These are phyloP conservation scores for Hypoxylon sp. DNA, from an alignment of 2,329 filamentous ascomycete genomes.

Conservation along the genomic window DNA sequence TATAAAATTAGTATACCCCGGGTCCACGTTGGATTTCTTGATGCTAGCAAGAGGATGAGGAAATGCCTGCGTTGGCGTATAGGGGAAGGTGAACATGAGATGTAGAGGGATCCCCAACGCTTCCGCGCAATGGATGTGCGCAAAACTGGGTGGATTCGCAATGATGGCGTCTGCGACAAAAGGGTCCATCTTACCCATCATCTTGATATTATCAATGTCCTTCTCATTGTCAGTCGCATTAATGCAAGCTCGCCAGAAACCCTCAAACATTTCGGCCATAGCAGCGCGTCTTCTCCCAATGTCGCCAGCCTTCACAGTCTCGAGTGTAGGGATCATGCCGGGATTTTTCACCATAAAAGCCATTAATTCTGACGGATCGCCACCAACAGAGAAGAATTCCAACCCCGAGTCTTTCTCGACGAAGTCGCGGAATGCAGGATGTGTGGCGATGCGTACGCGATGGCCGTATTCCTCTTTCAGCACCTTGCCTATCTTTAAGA, in stretches of 20 bases:
- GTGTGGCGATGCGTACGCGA: constrained; percentile 82
- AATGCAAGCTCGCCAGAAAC: constrained; percentile 85
- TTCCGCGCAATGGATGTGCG: constrained; percentile 85
- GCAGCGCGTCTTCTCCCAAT: constrained; percentile 75
- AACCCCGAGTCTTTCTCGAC: constrained; percentile 79
- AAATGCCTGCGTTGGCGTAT: constrained; percentile 81
- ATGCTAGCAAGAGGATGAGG: constrained; percentile 85
- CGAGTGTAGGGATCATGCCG: constrained; percentile 80
- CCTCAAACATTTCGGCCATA: constrained; percentile 87
- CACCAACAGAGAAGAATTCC: constrained; percentile 86
- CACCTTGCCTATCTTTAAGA: constrained; percentile 80
- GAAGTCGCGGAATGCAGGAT: constrained; percentile 82
- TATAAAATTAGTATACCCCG: constrained; percentile 83
- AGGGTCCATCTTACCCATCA: constrained; percentile 73
- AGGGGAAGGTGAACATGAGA: constrained; percentile 92
- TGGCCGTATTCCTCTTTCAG: constrained; percentile 80
- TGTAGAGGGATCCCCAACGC: constrained; percentile 82
- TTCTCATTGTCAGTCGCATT: constrained; percentile 79
- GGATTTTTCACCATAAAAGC: constrained; percentile 91
- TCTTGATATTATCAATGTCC: constrained; percentile 72
- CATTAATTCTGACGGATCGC: constrained; percentile 86
- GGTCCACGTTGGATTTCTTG: constrained; percentile 79
- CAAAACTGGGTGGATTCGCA: constrained; percentile 84
- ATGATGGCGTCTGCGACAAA: constrained; percentile 87
- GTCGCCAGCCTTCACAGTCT: constrained; percentile 81